Evolutionary conservation across 306 rosid genomes (phyloP).

Genomic region (Vicia sativa): DNA sequence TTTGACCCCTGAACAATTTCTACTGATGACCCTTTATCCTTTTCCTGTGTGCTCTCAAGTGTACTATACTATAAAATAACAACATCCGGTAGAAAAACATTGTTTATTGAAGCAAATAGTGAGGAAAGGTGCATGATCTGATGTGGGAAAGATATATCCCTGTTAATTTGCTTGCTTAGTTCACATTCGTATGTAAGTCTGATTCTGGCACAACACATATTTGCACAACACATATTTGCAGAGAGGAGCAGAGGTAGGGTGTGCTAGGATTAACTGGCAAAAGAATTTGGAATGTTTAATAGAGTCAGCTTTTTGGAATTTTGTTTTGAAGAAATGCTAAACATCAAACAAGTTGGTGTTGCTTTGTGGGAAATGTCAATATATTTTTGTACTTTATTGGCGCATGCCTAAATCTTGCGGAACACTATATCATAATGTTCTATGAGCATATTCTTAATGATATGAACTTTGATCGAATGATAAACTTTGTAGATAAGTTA

Average conservation of each 20-base stretch:
- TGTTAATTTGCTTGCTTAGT: background rate
- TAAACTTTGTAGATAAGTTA: background rate
- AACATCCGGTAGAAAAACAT: background rate
- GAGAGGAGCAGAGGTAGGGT: conserved; percentile 1
- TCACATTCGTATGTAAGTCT: background rate
- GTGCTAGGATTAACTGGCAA: conserved; percentile 1
- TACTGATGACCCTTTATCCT: background rate
- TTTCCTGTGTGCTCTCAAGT: background rate
- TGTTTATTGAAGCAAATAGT: background rate
- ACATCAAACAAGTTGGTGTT: background rate
- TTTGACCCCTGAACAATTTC: background rate
- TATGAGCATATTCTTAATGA: conserved; percentile 7
- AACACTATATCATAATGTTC: background rate
- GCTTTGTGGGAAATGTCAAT: background rate
- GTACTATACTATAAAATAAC: background rate
- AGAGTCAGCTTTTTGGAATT: conserved; percentile 2
- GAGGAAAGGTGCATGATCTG: background rate
- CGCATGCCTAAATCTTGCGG: background rate
- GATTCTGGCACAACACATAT: background rate
- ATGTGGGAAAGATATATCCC: background rate
- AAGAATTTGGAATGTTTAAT: background rate
- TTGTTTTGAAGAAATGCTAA: background rate
- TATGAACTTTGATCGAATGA: background rate
- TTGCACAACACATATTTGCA: background rate
- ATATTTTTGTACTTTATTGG: background rate